These are phyloP conservation scores for Chrysosporium keratinophilum DNA, from an alignment of 2,329 filamentous ascomycete species.

Conservation along the genomic window DNA sequence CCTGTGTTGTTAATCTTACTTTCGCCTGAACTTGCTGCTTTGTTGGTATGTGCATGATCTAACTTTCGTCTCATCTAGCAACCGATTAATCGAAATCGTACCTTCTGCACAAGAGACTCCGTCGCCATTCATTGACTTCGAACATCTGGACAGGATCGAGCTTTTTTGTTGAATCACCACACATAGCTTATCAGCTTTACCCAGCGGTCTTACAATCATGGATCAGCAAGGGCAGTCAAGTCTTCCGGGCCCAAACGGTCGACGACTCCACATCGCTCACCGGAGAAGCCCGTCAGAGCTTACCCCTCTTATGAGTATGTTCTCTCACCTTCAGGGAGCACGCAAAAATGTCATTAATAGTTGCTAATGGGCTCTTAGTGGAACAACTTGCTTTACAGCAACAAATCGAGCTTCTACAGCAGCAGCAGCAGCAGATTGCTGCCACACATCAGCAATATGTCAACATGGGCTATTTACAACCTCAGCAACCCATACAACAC, in stretches of 20 bases:
- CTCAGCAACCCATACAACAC: conserved; percentile 66
- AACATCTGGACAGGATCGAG: conserved; percentile 8
- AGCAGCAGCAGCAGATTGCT: conserved; percentile 96
- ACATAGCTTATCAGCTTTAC: neutral
- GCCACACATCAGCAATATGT: conserved; percentile 95
- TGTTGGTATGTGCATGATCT: neutral
- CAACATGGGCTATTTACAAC: conserved; percentile 67
- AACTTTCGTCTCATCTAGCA: conserved; percentile 7
- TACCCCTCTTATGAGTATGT: conserved; percentile 90
- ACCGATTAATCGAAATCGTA: neutral
- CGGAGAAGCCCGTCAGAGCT: conserved; percentile 86
- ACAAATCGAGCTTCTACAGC: conserved; percentile 88
- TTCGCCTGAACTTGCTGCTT: neutral
- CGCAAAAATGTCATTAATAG: neutral
- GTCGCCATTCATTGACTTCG: conserved; percentile 2
- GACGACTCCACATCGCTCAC: conserved; percentile 86
- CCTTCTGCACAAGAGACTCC: neutral
- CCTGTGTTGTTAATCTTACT: neutral
- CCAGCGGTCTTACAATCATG: conserved; percentile 34
- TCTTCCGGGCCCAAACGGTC: conserved; percentile 58
- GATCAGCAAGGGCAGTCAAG: conserved; percentile 47
- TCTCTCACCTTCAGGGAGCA: conserved; percentile 23
- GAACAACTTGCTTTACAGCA: conserved; percentile 91
- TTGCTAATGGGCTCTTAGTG: conserved; percentile 46
- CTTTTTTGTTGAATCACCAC: neutral